Percentiles rank a stretch among this genome's conserved stretches.
These are phyloP conservation scores for Debaryomyces tyrocola DNA, from an alignment of 805 yeast species.

Conservation along the genomic window DNA sequence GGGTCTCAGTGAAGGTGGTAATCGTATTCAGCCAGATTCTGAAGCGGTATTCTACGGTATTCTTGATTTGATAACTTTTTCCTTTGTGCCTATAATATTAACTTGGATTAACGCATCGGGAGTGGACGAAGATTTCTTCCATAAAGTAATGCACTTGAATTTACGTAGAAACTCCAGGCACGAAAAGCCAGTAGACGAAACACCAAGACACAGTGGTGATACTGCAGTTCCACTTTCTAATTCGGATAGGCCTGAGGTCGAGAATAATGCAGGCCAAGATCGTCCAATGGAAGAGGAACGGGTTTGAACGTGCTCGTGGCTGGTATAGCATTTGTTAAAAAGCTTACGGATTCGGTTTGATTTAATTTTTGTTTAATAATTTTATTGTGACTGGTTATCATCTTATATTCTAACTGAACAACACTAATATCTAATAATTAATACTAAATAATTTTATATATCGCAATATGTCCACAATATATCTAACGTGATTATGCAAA, in stretches of 20 bases:
- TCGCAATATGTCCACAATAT: too few relatives aligned
- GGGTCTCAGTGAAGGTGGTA: slow-evolving; percentile 65
- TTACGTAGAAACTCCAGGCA: slow-evolving; percentile 2
- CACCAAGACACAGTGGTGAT: slow-evolving; percentile 47
- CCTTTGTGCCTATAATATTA: slow-evolving; percentile 38
- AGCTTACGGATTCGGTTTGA: too few relatives aligned
- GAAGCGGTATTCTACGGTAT: slow-evolving; percentile 62
- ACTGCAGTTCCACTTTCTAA: slow-evolving; percentile 32
- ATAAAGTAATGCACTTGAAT: slow-evolving; percentile 14
- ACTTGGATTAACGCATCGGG: slow-evolving; percentile 25
- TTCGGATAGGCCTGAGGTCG: not conserved
- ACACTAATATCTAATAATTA: too few relatives aligned
- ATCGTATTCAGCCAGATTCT: slow-evolving; percentile 56
- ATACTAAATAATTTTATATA: too few relatives aligned
- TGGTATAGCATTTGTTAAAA: too few relatives aligned
- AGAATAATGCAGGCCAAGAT: too few relatives aligned
- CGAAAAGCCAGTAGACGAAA: slow-evolving; percentile 23
- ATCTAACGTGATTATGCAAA: too few relatives aligned
- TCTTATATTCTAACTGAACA: too few relatives aligned
- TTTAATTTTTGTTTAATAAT: too few relatives aligned
- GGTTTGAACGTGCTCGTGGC: too few relatives aligned
- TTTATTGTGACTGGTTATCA: too few relatives aligned
- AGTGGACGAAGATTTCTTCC: slow-evolving; percentile 29
- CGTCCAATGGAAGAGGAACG: too few relatives aligned
- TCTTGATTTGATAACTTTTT: slow-evolving; percentile 50